These are phyloP conservation scores for Podaxis sp. DNA, from an alignment of 768 basidiomycete species.

Conservation along the genomic window DNA sequence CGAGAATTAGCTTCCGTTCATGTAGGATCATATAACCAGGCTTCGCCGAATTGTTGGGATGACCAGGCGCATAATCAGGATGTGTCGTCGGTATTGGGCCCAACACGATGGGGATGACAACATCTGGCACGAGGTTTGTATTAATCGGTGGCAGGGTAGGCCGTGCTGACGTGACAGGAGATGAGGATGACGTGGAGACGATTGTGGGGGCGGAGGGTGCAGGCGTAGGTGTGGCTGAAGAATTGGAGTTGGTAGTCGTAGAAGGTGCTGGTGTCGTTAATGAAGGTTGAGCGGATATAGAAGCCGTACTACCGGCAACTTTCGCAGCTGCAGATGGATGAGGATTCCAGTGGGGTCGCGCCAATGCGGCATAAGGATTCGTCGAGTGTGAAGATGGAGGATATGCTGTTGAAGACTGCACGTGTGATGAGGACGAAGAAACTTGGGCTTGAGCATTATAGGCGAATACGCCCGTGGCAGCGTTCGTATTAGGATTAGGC, in stretches of 20 bases:
- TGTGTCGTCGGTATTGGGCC: constrained; percentile 69
- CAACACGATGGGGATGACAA: constrained; percentile 75
- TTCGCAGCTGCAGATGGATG: constrained; percentile 25
- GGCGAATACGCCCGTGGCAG: constrained; percentile 41
- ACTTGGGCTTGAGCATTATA: constrained; percentile 35
- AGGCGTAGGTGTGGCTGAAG: constrained; percentile 24
- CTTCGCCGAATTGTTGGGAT: constrained; percentile 46
- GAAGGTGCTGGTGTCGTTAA: constrained; percentile 11
- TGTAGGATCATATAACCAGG: constrained; percentile 76
- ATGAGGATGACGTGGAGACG: constrained; percentile 14
- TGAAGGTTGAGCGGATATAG: constrained; percentile 22
- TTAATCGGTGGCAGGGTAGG: constrained; percentile 16
- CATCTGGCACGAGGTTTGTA: constrained; percentile 38
- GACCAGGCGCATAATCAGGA: constrained; percentile 47
- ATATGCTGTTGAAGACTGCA: constrained; percentile 23
- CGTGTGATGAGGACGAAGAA: constrained; percentile 21
- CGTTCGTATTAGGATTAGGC: constrained; percentile 22
- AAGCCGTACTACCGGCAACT: constrained; percentile 22
- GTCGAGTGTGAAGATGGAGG: constrained; percentile 24
- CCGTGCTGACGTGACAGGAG: constrained; percentile 7
- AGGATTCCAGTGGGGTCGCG: constrained; percentile 33
- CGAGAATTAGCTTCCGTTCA: constrained; percentile 79
- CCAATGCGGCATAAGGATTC: constrained; percentile 39
- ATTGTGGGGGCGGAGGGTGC: constrained; percentile 18
- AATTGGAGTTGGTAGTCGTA: constrained; percentile 14